phyloP scores from a whole-genome alignment of 805 yeast species.

The Soucietia sequanensis region DNA sequence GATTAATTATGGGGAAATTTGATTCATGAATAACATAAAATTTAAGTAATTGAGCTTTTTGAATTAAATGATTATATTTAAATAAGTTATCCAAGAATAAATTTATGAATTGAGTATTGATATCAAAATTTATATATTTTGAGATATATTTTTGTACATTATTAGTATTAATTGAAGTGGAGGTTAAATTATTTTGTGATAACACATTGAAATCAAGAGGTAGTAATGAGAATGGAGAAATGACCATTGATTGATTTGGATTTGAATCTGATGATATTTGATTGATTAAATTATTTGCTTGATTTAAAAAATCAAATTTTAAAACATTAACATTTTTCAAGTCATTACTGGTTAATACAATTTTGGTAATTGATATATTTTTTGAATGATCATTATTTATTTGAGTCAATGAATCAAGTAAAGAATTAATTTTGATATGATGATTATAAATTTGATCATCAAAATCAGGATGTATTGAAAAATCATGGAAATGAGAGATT shows the following conservation, averaged over 20 bases:
- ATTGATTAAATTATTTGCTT: slow-evolving; percentile 5
- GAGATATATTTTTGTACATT: slow-evolving; percentile 12
- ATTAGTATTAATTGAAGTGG: slow-evolving; percentile 2
- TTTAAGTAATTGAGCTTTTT: slow-evolving; percentile 20
- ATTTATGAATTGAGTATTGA: slow-evolving; percentile 17
- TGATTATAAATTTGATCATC: not conserved
- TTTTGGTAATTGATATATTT: slow-evolving; percentile 8
- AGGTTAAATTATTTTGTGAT: not conserved
- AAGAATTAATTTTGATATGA: not conserved
- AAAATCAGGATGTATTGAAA: not conserved
- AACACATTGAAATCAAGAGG: slow-evolving; percentile 4
- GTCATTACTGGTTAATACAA: slow-evolving; percentile 2
- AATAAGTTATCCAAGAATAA: slow-evolving; percentile 24
- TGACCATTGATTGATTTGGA: slow-evolving; percentile 3
- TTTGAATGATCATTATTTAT: slow-evolving; percentile 3
- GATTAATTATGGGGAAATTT: not conserved
- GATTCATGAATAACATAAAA: slow-evolving; percentile 20
- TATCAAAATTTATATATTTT: slow-evolving; percentile 24
- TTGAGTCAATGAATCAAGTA: not conserved
- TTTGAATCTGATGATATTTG: slow-evolving; percentile 1
- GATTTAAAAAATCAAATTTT: slow-evolving; percentile 10
- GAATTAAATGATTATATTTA: slow-evolving; percentile 27
- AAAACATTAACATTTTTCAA: slow-evolving; percentile 8
- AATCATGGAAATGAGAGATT: slow-evolving; percentile 10
- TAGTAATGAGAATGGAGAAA: slow-evolving; percentile 12